A percentile compares a stretch with the other conserved stretches of the same genome.
These are phyloP conservation scores for Cichorium intybus DNA, from an alignment of 140 eudicot genomes.

Conservation along the genomic window DNA sequence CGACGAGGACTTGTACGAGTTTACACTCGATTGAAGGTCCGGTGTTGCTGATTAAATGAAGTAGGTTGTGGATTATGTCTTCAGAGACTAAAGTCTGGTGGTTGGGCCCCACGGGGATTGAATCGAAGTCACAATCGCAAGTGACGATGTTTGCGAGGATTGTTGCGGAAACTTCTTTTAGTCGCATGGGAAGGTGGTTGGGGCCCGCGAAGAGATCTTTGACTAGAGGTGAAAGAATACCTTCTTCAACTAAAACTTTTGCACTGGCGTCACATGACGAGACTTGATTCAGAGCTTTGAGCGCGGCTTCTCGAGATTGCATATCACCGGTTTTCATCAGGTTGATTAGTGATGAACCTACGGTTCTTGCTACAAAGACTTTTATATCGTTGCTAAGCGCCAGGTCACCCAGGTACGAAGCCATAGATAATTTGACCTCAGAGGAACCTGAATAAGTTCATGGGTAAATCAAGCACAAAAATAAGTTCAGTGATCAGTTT, in stretches of 20 bases:
- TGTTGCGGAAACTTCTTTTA: conserved; percentile 86
- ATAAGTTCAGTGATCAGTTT: too few relatives aligned
- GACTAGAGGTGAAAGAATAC: conserved; percentile 83
- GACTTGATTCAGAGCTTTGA: conserved; percentile 86
- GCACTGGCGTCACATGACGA: conserved; percentile 85
- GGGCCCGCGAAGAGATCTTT: conserved; percentile 70
- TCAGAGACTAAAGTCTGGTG: conserved; percentile 77
- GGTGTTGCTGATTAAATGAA: conserved; percentile 81
- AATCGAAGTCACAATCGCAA: conserved; percentile 63
- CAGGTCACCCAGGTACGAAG: conserved; percentile 80
- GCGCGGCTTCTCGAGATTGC: conserved; percentile 81
- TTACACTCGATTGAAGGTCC: conserved; percentile 89
- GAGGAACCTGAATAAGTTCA: conserved; percentile 87
- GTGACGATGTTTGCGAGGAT: conserved; percentile 77
- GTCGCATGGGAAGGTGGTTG: conserved; percentile 55
- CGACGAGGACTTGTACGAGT: conserved; percentile 88
- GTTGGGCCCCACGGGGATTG: conserved; percentile 67
- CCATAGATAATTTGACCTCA: conserved; percentile 87
- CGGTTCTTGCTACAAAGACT: conserved; percentile 75
- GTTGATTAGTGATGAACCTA: conserved; percentile 66
- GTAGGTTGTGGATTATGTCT: conserved; percentile 68
- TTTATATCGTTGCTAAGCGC: conserved; percentile 83
- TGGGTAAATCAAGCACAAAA: too few relatives aligned
- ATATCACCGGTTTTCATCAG: conserved; percentile 58
- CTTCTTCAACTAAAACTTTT: conserved; percentile 64